A percentile compares a stretch with the other conserved stretches of the same genome.
These are phyloP conservation scores for Colletotrichum chlorophyti DNA, from an alignment of 2,329 filamentous ascomycete species.

Conservation along the genomic window DNA sequence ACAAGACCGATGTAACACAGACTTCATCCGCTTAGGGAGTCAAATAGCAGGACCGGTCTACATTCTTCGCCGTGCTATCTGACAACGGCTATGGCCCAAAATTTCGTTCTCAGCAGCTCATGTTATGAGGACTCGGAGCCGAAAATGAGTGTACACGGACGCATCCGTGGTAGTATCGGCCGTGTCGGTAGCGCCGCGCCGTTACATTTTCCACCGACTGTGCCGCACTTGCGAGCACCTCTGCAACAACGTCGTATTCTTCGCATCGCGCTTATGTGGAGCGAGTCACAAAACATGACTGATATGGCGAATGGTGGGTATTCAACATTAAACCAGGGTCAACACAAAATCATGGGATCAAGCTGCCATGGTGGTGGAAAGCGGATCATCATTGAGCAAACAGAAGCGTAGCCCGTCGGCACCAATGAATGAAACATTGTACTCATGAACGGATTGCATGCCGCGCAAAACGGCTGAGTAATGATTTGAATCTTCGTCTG, in stretches of 20 bases:
- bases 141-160: conserved; percentile 10
- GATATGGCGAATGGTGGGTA: not conserved
- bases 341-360: not conserved
- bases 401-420: not conserved
- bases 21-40: too few species aligned
- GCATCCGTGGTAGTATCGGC: conserved; percentile 19
- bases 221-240: conserved; percentile 7
- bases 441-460: too few species aligned
- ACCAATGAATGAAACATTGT: too few species aligned
- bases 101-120: too few species aligned
- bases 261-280: conserved; percentile 23
- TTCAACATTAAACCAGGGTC: too few species aligned
- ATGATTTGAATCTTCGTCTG: too few species aligned
- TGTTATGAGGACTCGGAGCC: not conserved
- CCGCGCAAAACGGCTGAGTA: too few species aligned
- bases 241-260: conserved; percentile 24
- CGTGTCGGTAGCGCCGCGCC: conserved; percentile 6
- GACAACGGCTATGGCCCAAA: too few species aligned
- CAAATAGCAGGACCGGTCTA: too few species aligned
- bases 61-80: too few species aligned
- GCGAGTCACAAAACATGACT: conserved; percentile 9
- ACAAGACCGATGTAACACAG: too few species aligned
- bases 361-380: not conserved
- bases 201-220: conserved; percentile 9
- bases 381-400: not conserved